Evolutionary conservation across 106 monocot genomes (phyloP), one percentile per base, ranked within the genome.

Genomic region (Phalaenopsis equestris): DNA sequence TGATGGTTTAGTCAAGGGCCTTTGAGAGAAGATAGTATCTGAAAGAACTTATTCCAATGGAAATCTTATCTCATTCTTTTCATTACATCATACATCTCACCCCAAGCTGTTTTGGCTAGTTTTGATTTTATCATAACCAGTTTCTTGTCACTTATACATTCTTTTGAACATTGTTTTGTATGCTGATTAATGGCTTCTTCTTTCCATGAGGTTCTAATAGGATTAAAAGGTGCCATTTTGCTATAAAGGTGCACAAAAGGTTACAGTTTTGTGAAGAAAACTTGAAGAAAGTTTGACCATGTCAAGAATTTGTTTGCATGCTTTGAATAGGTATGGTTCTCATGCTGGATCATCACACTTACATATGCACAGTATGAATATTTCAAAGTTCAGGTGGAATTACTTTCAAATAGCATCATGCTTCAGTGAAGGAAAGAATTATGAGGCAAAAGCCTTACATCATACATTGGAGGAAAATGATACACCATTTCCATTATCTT

Each of bases 231-330:
- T 17, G 41, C 6, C 16, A 17, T 74, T 41, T 74, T 41, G 43
- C 70, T 43, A 74, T 43, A 43, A 30, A 42, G 41, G 30, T 15
- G 74, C 74, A 42, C 3, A 39, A 70, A 70, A 38, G 67, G 43
- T 43, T 16, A 12, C 19, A 47, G 49, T 30, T 49, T 2, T 49
- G 11, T 36, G 49, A 48, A 73, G 73, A 73, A 48, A 75, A 48
- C 11, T 47, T 48, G 75, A 49, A 30, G 11, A 61, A 43, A 72
- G 55, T 79, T 46, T 58, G 42, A 41, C 21, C 49, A 90, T 90
- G 90, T 64, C 41, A 74, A 73, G 79, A 81, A 21, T 67, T 41
- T 77, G 82, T 52, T 58, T 79, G 46, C 55, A 55, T 47, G 75
- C 70, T 77, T 48, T 80, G 41, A 73, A 18, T 30, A 67, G 56